Evolutionary conservation across 306 rosid genomes (phyloP).

Genomic region (Trichosanthes truncata): DNA sequence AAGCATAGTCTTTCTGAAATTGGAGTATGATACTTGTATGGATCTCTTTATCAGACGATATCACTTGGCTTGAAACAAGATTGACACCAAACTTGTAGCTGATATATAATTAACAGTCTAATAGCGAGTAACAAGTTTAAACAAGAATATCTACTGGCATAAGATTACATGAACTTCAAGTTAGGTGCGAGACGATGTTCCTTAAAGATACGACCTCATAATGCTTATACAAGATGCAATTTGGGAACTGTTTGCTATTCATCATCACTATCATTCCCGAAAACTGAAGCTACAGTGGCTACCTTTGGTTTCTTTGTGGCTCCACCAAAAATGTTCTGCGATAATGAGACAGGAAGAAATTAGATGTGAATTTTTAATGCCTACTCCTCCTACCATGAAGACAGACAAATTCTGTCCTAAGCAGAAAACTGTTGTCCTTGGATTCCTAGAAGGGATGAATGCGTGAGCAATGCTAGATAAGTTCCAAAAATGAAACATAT

Average conservation of each 20-base stretch:
- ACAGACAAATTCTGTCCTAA: neutral
- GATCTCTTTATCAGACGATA: neutral
- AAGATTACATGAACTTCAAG: neutral
- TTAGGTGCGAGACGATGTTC: neutral
- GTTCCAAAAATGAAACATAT: neutral
- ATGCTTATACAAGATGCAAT: neutral
- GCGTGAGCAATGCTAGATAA: neutral
- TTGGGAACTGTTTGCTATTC: slow-evolving; percentile 21
- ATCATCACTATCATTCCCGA: slow-evolving; percentile 59
- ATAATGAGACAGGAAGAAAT: neutral
- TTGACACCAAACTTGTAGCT: neutral
- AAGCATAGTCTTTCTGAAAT: neutral
- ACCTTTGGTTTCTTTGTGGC: slow-evolving; percentile 41
- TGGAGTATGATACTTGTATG: neutral
- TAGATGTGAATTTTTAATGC: neutral
- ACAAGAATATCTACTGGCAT: neutral
- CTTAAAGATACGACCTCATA: neutral
- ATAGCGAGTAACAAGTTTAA: neutral
- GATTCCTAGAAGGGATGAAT: neutral
- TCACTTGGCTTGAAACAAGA: neutral
- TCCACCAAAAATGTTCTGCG: slow-evolving; percentile 37
- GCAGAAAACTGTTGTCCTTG: neutral
- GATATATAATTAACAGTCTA: neutral
- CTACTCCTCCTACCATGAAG: neutral
- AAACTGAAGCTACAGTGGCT: slow-evolving; percentile 40